Evolutionary conservation across 345 rosid genomes (phyloP).

Genomic region (Syzygium jambos): DNA sequence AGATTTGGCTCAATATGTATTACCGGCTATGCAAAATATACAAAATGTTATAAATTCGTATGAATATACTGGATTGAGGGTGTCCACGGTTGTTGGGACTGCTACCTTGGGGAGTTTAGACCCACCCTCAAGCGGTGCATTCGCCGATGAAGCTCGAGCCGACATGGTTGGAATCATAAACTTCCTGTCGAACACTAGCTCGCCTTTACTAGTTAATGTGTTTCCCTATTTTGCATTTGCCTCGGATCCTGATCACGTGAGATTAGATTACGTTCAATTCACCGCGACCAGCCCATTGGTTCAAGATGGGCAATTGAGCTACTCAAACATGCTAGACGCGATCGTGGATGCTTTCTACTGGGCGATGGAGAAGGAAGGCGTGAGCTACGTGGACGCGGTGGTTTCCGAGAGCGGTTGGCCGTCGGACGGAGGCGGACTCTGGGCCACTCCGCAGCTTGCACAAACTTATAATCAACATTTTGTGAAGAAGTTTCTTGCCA

Average conservation of each 20-base stretch:
- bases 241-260: constrained; percentile 6
- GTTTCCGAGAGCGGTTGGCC: constrained; percentile 1
- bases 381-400: not conserved
- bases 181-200: not conserved
- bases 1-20: not conserved
- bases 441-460: not conserved
- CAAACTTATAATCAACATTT: not conserved
- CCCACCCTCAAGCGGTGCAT: not conserved
- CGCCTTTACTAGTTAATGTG: constrained; percentile 23
- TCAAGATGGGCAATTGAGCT: constrained; percentile 10
- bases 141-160: not conserved
- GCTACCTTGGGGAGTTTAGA: not conserved
- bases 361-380: constrained; percentile 18
- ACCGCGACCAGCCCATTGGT: not conserved
- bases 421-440: not conserved
- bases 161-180: constrained; percentile 1
- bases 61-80: not conserved
- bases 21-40: not conserved
- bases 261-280: constrained; percentile 19
- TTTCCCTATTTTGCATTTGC: constrained; percentile 33
- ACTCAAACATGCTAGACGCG: constrained; percentile 22
- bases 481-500: not conserved
- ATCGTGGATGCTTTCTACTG: constrained; percentile 20
- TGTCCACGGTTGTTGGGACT: not conserved
- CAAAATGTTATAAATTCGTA: not conserved